A percentile compares a stretch with the other conserved stretches of the same genome.
Evolutionary conservation across 257 asterid genomes (phyloP).

Genomic region (Cordia subcordata): DNA sequence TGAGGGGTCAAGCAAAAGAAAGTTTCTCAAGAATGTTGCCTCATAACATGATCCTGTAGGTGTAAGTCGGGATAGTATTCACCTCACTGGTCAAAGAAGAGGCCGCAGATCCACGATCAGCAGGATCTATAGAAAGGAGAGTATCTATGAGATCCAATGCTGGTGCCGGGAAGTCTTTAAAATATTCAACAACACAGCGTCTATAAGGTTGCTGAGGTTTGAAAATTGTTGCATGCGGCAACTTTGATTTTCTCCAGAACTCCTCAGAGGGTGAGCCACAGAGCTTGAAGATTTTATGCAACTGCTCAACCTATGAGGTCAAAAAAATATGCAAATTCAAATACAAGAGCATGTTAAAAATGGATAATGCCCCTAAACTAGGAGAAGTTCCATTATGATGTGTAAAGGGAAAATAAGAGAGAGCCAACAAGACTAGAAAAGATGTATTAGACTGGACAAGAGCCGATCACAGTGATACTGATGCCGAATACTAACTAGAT

Average conservation of each 20-base stretch:
- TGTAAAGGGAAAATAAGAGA: too few species aligned
- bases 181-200: slow-evolving; percentile 77
- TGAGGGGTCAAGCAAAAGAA: too few species aligned
- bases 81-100: slow-evolving; percentile 77
- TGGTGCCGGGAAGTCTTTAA: slow-evolving; percentile 79
- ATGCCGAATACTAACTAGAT: too few species aligned
- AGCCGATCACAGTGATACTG: too few species aligned
- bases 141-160: slow-evolving; percentile 74
- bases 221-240: slow-evolving; percentile 92
- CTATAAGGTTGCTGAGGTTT: slow-evolving; percentile 94
- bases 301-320: slow-evolving; percentile 76
- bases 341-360: too few species aligned
- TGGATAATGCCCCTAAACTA: too few species aligned
- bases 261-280: slow-evolving; percentile 98
- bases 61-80: neutral
- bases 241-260: slow-evolving; percentile 88
- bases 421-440: too few species aligned
- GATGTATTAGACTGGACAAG: too few species aligned
- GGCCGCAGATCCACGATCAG: slow-evolving; percentile 85
- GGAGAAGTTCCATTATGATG: too few species aligned
- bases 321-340: too few species aligned
- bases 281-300: slow-evolving; percentile 93
- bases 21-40: too few species aligned
- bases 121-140: slow-evolving; percentile 80
- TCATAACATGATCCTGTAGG: neutral